Evolutionary conservation across 345 rosid species (phyloP).

Genomic region (Physaria fendleri): DNA sequence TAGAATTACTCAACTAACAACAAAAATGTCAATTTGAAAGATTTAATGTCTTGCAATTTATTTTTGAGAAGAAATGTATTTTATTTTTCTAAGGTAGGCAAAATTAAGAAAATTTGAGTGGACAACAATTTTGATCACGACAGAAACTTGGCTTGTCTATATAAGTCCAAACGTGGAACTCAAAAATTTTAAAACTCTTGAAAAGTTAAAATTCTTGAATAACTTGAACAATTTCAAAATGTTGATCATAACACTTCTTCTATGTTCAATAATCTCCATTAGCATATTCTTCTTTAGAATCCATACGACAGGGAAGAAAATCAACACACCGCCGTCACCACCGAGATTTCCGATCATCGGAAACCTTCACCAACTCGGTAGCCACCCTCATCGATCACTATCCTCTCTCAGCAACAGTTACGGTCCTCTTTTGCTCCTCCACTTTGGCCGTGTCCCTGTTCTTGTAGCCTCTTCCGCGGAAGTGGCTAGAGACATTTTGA

Average conservation of each 20-base stretch:
- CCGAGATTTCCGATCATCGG: conserved; percentile 40
- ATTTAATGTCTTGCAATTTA: no score
- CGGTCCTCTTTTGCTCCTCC: conserved; percentile 56
- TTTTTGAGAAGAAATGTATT: no score
- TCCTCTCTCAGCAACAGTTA: conserved; percentile 26
- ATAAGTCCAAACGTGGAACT: neutral
- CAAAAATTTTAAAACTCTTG: neutral
- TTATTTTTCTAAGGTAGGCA: no score
- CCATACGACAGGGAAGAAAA: neutral
- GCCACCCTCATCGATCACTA: conserved; percentile 38
- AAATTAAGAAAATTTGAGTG: neutral
- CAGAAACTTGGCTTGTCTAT: neutral
- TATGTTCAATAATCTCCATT: neutral
- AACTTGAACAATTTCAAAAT: neutral
- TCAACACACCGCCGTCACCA: conserved; percentile 37
- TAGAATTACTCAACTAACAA: no score
- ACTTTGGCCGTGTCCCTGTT: conserved; percentile 34
- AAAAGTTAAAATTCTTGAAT: neutral
- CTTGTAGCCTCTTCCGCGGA: conserved; percentile 51
- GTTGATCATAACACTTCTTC: neutral
- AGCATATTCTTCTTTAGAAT: neutral
- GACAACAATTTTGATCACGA: neutral
- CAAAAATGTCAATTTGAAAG: no score
- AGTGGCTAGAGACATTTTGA: conserved; percentile 39
- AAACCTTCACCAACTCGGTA: conserved; percentile 48